A percentile compares a stretch with the other conserved stretches of the same genome.
Evolutionary conservation across 768 basidiomycete species (phyloP).

Genomic region (Multifurca ochricompacta): DNA sequence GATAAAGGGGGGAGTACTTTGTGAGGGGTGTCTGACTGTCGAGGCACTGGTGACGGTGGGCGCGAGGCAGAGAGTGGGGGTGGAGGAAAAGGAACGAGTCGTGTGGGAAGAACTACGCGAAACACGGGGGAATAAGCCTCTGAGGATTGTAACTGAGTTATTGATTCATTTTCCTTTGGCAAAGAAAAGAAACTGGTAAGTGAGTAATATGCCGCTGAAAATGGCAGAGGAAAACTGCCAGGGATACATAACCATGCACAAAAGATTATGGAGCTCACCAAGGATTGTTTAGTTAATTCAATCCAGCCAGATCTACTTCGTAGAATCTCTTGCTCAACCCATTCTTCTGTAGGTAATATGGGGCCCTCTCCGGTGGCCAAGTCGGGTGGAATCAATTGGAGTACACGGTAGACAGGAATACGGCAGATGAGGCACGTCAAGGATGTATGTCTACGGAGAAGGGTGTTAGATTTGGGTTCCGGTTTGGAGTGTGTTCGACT

Average conservation of each 20-base stretch:
- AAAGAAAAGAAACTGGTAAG: constrained; percentile 1
- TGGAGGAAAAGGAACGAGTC: constrained; percentile 3
- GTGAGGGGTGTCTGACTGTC: constrained; percentile 11
- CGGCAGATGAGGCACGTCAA: constrained; percentile 67
- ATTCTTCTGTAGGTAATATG: constrained; percentile 63
- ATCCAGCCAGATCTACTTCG: constrained; percentile 67
- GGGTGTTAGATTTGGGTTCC: constrained; percentile 14
- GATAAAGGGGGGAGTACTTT: constrained; percentile 46
- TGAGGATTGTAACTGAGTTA: constrained; percentile 23
- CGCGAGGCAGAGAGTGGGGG: constrained; percentile 8
- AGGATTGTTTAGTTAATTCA: constrained; percentile 54
- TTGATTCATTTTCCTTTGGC: constrained; percentile 25
- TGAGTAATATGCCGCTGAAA: constrained; percentile 5
- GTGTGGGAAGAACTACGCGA: constrained; percentile 24
- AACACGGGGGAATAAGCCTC: constrained; percentile 32
- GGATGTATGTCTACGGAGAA: constrained; percentile 46
- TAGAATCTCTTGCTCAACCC: constrained; percentile 67
- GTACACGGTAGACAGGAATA: constrained; percentile 58
- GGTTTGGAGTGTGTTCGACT: constrained; percentile 33
- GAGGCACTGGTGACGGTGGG: constrained; percentile 3
- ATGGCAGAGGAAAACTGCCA: constrained; percentile 3
- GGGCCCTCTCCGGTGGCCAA: constrained; percentile 55
- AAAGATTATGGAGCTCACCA: constrained; percentile 44
- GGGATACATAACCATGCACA: neutral
- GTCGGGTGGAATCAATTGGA: constrained; percentile 49